Conservation (phyloP, 306 rosid species). For the Pyrus betulifolia region DNA sequence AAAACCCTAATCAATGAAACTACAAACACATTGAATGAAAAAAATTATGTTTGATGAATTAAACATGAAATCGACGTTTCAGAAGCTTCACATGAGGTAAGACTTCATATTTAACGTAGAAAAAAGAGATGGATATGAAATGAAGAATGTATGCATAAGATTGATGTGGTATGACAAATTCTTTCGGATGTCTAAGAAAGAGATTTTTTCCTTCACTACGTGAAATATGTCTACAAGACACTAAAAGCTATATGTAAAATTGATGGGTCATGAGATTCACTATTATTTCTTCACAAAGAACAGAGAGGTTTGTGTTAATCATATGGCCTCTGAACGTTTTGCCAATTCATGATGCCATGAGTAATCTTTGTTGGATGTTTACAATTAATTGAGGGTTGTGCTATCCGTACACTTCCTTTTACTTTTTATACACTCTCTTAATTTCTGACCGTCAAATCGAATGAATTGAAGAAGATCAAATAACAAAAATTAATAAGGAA, state of each 20-base stretch:
- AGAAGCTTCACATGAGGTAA: too few relatives aligned
- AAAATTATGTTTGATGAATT: too few relatives aligned
- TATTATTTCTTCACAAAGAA: neutral
- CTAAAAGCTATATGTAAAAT: neutral
- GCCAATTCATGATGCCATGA: neutral
- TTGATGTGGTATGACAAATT: neutral
- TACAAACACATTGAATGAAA: too few relatives aligned
- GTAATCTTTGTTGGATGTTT: neutral
- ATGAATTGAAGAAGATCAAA: too few relatives aligned
- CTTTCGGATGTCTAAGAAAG: too few relatives aligned
- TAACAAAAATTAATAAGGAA: too few relatives aligned
- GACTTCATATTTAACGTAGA: neutral
- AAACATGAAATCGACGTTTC: too few relatives aligned
- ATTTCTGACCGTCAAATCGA: too few relatives aligned
- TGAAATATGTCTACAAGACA: neutral
- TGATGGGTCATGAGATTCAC: neutral
- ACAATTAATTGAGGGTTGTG: neutral
- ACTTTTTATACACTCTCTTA: too few relatives aligned
- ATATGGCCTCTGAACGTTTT: neutral
- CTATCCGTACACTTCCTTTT: too few relatives aligned
- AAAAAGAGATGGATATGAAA: neutral
- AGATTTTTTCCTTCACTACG: neutral
- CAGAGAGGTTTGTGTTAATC: neutral
- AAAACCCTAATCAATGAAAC: too few relatives aligned
- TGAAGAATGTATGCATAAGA: neutral